Evolutionary conservation across 495 filamentous ascomycete species (phyloP).

Genomic region (Parathielavia appendiculata): DNA sequence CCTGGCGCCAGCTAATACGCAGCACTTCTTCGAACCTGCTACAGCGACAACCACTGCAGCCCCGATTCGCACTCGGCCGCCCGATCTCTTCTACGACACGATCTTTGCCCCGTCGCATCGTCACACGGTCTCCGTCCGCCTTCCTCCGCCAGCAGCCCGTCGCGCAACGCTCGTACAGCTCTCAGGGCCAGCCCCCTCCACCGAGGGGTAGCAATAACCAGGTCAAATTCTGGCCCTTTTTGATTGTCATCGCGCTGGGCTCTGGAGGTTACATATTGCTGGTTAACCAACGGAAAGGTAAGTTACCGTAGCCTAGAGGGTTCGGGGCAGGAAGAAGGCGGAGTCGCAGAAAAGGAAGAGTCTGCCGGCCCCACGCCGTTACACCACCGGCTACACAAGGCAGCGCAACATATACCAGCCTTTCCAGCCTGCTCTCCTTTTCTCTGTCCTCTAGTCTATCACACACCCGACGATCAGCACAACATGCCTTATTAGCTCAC

Average conservation of each 20-base stretch:
- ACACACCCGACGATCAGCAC: too few relatives aligned
- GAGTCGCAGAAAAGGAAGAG: neutral
- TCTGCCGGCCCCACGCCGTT: neutral
- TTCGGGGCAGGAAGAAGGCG: neutral
- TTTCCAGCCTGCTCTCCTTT: neutral
- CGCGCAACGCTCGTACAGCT: constrained; percentile 31
- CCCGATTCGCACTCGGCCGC: constrained; percentile 1
- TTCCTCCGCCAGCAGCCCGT: constrained; percentile 11
- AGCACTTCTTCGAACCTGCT: constrained; percentile 9
- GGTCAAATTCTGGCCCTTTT: constrained; percentile 49
- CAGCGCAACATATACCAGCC: neutral
- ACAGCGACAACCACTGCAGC: constrained; percentile 8
- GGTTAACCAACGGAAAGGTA: constrained; percentile 33
- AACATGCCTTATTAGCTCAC: neutral
- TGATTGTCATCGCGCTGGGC: constrained; percentile 43
- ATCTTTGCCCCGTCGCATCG: neutral
- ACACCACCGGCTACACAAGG: neutral
- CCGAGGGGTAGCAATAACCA: constrained; percentile 28
- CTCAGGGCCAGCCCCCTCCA: constrained; percentile 8
- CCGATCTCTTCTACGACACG: constrained; percentile 4
- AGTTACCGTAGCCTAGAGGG: constrained; percentile 6
- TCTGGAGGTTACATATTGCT: constrained; percentile 45
- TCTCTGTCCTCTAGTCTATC: neutral
- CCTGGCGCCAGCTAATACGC: constrained; percentile 31
- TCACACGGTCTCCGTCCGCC: constrained; percentile 4